Conservation (phyloP, 495 filamentous ascomycete species). For the Bacidia gigantensis region DNA sequence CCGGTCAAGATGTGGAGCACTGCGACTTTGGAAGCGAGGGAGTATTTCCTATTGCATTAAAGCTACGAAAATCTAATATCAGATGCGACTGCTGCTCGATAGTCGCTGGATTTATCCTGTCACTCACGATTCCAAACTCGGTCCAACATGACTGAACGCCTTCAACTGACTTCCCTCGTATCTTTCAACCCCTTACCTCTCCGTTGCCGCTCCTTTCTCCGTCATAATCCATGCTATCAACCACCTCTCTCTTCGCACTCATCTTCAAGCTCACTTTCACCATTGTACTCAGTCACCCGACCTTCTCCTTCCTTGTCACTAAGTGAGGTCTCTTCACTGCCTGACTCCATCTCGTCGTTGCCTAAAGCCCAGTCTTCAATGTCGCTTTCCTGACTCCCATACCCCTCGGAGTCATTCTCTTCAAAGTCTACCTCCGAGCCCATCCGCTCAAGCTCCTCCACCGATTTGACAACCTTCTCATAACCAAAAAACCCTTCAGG, state of each 20-base stretch:
- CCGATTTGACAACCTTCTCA: neutral
- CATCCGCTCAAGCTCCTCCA: neutral
- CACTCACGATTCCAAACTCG: no score
- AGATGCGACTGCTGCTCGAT: no score
- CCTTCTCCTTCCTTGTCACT: neutral
- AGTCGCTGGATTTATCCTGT: no score
- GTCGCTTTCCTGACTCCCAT: neutral
- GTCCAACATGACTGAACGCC: no score
- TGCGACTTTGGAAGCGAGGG: no score
- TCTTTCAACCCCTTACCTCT: neutral
- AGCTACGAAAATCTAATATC: no score
- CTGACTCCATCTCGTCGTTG: no score
- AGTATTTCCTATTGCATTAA: no score
- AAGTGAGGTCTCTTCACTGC: conserved; percentile 24
- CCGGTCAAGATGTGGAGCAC: no score
- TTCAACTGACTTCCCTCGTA: no score
- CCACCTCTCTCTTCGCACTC: neutral
- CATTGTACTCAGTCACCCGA: neutral
- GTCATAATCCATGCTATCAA: neutral
- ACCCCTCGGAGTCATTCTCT: neutral
- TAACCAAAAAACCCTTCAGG: neutral
- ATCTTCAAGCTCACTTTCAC: neutral
- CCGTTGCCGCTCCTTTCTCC: neutral
- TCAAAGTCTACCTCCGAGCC: neutral
- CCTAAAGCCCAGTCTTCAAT: neutral